phyloP scores from a whole-genome alignment of 371 early-diverging fungal genomes.

The Syncephalastrum monosporum region DNA sequence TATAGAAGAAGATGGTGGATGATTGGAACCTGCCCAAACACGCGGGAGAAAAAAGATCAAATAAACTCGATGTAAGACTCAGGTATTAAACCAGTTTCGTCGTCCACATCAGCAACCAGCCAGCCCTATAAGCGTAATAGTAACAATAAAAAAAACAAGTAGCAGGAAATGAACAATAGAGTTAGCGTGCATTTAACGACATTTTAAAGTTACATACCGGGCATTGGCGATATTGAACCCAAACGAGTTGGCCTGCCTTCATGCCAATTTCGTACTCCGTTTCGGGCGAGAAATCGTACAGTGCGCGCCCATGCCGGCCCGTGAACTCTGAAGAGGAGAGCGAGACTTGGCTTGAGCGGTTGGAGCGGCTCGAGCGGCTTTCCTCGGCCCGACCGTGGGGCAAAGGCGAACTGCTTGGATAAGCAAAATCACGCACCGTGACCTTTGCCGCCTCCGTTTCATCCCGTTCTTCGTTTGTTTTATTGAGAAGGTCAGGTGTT shows the following conservation, averaged over 20 bases:
- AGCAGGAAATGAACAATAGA: constrained; percentile 4
- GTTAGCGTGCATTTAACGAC: neutral
- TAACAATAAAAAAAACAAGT: too few species aligned
- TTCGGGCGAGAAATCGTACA: constrained; percentile 75
- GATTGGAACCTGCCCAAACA: constrained; percentile 6
- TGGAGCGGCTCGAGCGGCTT: constrained; percentile 13
- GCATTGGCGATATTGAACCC: constrained; percentile 64
- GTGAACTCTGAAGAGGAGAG: constrained; percentile 30
- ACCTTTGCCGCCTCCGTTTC: constrained; percentile 10
- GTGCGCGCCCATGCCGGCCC: constrained; percentile 52
- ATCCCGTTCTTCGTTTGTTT: neutral
- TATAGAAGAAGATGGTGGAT: neutral
- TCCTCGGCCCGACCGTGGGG: constrained; percentile 48
- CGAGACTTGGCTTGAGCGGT: constrained; percentile 17
- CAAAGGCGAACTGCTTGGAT: constrained; percentile 55
- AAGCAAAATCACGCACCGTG: constrained; percentile 70
- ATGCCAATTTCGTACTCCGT: constrained; percentile 65
- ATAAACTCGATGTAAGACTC: constrained; percentile 68
- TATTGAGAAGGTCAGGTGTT: too few species aligned
- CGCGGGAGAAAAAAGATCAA: constrained; percentile 4
- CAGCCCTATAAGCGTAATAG: constrained; percentile 45
- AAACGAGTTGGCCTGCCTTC: constrained; percentile 59
- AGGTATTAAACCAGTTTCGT: constrained; percentile 66
- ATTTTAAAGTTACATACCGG: constrained; percentile 23
- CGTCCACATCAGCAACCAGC: constrained; percentile 64